Evolutionary conservation across 129 eudicot species (phyloP).

Genomic region (Lonicera japonica): DNA sequence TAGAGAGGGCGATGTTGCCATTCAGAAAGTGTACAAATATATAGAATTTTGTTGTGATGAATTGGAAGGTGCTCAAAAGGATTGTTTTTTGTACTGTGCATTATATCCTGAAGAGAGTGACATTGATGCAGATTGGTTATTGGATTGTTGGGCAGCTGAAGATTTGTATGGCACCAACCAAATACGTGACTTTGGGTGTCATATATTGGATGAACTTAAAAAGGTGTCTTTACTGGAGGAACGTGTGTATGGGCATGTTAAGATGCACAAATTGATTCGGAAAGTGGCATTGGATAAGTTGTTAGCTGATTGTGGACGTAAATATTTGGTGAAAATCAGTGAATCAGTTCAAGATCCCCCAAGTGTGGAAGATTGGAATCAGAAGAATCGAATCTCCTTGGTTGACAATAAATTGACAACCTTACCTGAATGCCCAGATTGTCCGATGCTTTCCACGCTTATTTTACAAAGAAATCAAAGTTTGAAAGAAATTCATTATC

Average conservation of each 20-base stretch:
- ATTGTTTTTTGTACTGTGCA: constrained; percentile 32
- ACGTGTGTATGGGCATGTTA: constrained; percentile 11
- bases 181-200: constrained; percentile 6
- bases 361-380: constrained; percentile 12
- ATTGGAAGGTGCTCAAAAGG: constrained; percentile 21
- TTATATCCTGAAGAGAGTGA: constrained; percentile 33
- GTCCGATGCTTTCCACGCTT: constrained; percentile 20
- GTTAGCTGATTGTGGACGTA: neutral
- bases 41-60: constrained; percentile 25
- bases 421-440: constrained; percentile 21
- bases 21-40: constrained; percentile 13
- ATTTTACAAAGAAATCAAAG: constrained; percentile 19
- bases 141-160: constrained; percentile 37
- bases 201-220: constrained; percentile 10
- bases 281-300: constrained; percentile 20
- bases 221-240: constrained; percentile 21
- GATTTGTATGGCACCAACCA: constrained; percentile 13
- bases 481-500: constrained; percentile 12
- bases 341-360: constrained; percentile 14
- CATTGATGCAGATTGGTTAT: constrained; percentile 16
- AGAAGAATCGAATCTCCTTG: constrained; percentile 23
- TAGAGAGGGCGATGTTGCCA: constrained; percentile 15
- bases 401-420: constrained; percentile 14
- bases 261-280: constrained; percentile 32
- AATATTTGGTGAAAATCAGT: constrained; percentile 14